Base-by-base conservation (phyloP, 306 rosid genomes). In the Cucumis melo region DNA sequence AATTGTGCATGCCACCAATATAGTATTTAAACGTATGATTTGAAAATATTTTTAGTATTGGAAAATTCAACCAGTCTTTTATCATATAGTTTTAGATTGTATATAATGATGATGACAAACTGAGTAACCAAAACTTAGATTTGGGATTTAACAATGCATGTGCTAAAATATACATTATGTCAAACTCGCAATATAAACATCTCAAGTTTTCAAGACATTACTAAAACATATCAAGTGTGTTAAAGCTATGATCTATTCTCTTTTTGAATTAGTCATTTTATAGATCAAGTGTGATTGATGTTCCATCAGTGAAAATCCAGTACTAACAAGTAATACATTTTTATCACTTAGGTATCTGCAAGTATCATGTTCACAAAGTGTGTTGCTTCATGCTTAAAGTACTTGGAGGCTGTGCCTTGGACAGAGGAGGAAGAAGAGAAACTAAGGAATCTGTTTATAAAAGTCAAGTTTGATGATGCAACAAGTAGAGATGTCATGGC, bases 331-430 rank as follows among this genome's bases (percentile, higher is more conserved):
- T 44, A 57, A 10, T 79, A 38, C 60, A 32, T 58, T 58, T 55
- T 64, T 23, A 21, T 72, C 60, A 72, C 50, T 14, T 74, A 90
- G 98, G 92, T 92, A 41, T 90, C 92, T 0, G 92, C 96, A 11
- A 88, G 93, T 54, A 90, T 92, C 66, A 87, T 84, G 93, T 92
- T 90, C 85, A 81, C 85, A 10, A 90, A 79, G 86, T 91, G 93
- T 41, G 90, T 92, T 78, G 79, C 83, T 67, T 86, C 90, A 46
- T 92, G 98, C 86, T 83, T 92, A 51, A 86, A 84, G 74, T 90
- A 87, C 81, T 92, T 92, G 13, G 98, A 92, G 83, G 98, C 93
- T 57, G 93, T 92, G 86, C 96, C 96, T 83, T 92, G 96, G 96
- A 88, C 93, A 5, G 97, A 92, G 83, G 97, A 92, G 81, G 96